phyloP scores from a whole-genome alignment of 108 stramenopile genomes.

The Nannochloropsis gaditana region DNA sequence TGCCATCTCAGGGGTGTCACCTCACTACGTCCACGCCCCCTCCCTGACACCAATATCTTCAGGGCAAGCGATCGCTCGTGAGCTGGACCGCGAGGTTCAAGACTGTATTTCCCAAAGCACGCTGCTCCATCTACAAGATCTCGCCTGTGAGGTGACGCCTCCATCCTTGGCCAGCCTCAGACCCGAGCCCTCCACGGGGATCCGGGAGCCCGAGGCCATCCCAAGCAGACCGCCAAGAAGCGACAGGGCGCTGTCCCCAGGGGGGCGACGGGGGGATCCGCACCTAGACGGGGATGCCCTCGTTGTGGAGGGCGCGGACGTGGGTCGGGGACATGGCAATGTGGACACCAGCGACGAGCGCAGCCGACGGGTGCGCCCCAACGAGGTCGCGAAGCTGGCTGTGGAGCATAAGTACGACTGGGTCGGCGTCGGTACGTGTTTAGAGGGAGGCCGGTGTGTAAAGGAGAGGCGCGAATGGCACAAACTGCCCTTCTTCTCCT shows the following conservation, averaged over 20 bases:
- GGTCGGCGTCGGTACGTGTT: neutral
- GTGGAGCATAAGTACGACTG: neutral
- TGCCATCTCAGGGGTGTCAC: neutral
- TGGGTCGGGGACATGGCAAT: no score
- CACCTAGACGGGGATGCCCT: no score
- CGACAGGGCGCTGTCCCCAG: no score
- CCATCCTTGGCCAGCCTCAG: no score
- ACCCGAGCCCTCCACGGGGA: no score
- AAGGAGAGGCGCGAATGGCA: no score
- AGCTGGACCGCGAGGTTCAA: neutral
- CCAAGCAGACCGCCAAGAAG: no score
- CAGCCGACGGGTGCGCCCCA: neutral
- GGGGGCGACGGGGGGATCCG: no score
- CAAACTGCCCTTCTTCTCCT: no score
- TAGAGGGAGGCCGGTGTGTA: neutral
- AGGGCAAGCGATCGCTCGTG: neutral
- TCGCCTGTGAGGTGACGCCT: neutral
- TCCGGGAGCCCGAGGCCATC: no score
- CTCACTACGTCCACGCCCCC: neutral
- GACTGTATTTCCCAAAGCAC: constrained; percentile 7
- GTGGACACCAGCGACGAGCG: no score
- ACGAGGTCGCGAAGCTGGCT: neutral
- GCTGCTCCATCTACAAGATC: neutral
- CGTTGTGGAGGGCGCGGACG: no score
- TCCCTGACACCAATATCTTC: neutral